phyloP scores from a whole-genome alignment of 768 basidiomycete species.

The Cystobasidium onofrii region DNA sequence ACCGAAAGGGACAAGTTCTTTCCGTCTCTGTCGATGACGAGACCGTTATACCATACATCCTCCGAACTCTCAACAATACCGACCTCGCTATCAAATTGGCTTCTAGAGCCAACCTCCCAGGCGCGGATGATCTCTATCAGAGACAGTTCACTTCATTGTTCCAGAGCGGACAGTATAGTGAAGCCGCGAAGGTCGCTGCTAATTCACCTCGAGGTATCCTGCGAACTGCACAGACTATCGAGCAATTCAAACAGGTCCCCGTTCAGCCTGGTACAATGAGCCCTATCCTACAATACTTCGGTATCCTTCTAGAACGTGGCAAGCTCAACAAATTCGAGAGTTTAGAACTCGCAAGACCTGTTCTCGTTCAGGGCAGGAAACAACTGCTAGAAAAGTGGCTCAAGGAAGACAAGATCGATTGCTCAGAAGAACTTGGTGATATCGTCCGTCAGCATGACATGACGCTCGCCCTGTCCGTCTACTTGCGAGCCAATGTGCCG shows the following conservation, averaged over 20 bases:
- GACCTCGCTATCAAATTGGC: conserved; percentile 97
- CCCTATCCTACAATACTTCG: conserved; percentile 96
- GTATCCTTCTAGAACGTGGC: conserved; percentile 95
- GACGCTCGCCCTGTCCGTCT: conserved; percentile 93
- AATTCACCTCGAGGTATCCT: conserved; percentile 95
- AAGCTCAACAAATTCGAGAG: conserved; percentile 95
- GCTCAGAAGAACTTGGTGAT: conserved; percentile 96
- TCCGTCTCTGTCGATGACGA: conserved; percentile 95
- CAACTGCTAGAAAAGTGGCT: conserved; percentile 90
- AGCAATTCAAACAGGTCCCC: conserved; percentile 94
- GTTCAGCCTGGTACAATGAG: conserved; percentile 78
- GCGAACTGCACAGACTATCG: conserved; percentile 87
- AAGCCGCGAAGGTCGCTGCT: conserved; percentile 95
- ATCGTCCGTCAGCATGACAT: conserved; percentile 90
- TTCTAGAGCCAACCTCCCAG: conserved; percentile 88
- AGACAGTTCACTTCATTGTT: conserved; percentile 90
- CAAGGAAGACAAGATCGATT: conserved; percentile 99
- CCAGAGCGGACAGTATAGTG: conserved; percentile 73
- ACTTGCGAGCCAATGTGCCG: conserved; percentile 91
- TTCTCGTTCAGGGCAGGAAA: conserved; percentile 90
- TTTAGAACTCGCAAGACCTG: conserved; percentile 88
- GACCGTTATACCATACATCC: conserved; percentile 88
- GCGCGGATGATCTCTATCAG: conserved; percentile 92
- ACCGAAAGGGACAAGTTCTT: conserved; percentile 91
- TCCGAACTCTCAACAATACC: conserved; percentile 87